Evolutionary conservation across 2,329 filamentous ascomycete species (phyloP), one percentile per base, ranked within the genome.

Genomic region (Anthostomella pinea): DNA sequence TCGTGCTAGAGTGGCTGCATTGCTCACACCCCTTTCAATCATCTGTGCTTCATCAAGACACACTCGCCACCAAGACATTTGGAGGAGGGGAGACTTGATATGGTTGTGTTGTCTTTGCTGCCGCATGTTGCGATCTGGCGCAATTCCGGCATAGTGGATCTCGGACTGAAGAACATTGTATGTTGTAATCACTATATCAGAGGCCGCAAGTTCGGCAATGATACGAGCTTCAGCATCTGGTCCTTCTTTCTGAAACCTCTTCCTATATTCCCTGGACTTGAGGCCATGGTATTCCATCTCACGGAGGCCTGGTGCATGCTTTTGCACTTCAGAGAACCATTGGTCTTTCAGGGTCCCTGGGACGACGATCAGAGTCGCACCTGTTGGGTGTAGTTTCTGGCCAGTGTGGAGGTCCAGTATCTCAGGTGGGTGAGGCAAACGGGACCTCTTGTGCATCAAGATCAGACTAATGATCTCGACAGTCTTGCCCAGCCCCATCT

Each of bases 11-110:
- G 74, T 78, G 1, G 93, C 90, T 18, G 91, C 87, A 49, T 87
- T 83, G 51, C 81, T 90, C 4, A 94, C 81, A 21, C 89, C 88
- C 48, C 79, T 91, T 58, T 97, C 91, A 26, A 97, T 81, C 85
- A 95, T 95, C 56, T 98, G 93, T 0, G 91, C 82, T 67, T 83
- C 89, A 40, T 85, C 82, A 1, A 85, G 70, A 35, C 80, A 81
- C 2, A 95, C 78, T 26, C 91, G 76, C 88, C 89, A 96, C 89
- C 88, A 97, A 1, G 74, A 79, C 13, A 96, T 78, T 48, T 85
- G 77, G 8, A 90, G 80, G 6, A 97, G 69, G 0, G 90, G 90
- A 4, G 87, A 93, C 33, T 73, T 81, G 3, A 75, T 72, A 18
- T 81, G 73, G 41, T 80, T 70, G 37, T 86, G 83, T 38, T 76